Evolutionary conservation across 208 protist genomes (phyloP), one percentile per base, ranked within the genome.

Genomic region (Trypanosoma melophagium): DNA sequence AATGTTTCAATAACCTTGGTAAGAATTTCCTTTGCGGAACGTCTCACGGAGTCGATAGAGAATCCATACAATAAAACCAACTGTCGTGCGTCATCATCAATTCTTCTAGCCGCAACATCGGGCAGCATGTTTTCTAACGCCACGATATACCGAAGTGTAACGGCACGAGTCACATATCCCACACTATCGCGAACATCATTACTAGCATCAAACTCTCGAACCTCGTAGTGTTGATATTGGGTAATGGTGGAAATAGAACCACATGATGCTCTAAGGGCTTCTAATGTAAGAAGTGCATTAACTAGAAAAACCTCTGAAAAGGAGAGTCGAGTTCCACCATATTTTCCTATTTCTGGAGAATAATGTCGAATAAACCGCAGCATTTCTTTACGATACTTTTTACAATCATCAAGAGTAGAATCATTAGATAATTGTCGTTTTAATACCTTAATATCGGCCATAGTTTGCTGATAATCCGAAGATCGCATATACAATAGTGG

Each of bases 401-500:
- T 69, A 22, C 17, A 19, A 10, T 50, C 38, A 52, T 49, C 41
- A 19, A 44, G 45, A 24, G 19, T 25, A 45, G 14, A 22, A 40
- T 35, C 13, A 19, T 59, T 65, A 22, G 69, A 70, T 22, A 74
- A 60, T 69, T 82, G 80, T n/a, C 77, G 79, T 55, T 86, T 56
- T 28, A 95, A 75, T 31, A 84, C 76, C 16, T 71, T 66, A 58
- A 89, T 88, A 62, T 95, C 86, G 0, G 79, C 84, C 64, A 89
- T 81, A 1, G 76, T 65, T 56, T 92, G 86, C 66, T 91, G 86
- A 47, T 91, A 79, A 66, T 95, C 86, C 3, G 77, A 76, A 3
- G 90, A 91, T 55, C 83, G 83, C 90, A 95, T 93, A 41, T 70
- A 78, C 62, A 95, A 76, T 50, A 95, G 76, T 53, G 86, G 84